Percentiles rank a stretch among this genome's conserved stretches.
Conservation (phyloP, 306 rosid species). For the Ceratonia siliqua region DNA sequence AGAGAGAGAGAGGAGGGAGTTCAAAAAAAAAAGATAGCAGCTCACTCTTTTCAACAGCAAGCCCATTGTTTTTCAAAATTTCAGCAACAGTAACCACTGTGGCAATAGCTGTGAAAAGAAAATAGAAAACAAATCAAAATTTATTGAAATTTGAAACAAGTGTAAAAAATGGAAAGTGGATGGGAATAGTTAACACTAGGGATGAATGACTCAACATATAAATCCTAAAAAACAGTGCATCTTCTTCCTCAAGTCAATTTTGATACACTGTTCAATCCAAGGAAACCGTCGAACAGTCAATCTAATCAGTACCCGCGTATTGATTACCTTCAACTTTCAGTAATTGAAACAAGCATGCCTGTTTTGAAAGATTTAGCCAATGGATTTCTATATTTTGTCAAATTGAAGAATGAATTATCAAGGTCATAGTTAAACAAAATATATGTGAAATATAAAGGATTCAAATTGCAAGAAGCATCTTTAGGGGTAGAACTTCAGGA, state of each 20-base stretch:
- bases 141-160: neutral
- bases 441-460: neutral
- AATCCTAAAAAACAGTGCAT: constrained; percentile 7
- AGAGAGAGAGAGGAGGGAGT: neutral
- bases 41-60: constrained; percentile 79
- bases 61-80: constrained; percentile 74
- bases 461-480: neutral
- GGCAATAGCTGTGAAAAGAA: constrained; percentile 62
- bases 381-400: constrained; percentile 13
- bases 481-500: neutral
- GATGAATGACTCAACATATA: neutral
- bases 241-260: constrained; percentile 10
- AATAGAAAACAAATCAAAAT: neutral
- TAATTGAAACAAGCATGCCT: neutral
- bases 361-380: neutral
- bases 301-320: neutral
- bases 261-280: neutral
- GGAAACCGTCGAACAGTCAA: neutral
- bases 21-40: neutral
- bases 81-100: constrained; percentile 86
- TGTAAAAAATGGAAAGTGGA: neutral
- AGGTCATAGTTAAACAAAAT: neutral
- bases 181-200: neutral
- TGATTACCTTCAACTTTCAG: neutral
- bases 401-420: neutral